Percentiles rank a stretch among this genome's conserved stretches.
Evolutionary conservation across 768 basidiomycete genomes (phyloP).

Genomic region (Rhodotorula diobovata): DNA sequence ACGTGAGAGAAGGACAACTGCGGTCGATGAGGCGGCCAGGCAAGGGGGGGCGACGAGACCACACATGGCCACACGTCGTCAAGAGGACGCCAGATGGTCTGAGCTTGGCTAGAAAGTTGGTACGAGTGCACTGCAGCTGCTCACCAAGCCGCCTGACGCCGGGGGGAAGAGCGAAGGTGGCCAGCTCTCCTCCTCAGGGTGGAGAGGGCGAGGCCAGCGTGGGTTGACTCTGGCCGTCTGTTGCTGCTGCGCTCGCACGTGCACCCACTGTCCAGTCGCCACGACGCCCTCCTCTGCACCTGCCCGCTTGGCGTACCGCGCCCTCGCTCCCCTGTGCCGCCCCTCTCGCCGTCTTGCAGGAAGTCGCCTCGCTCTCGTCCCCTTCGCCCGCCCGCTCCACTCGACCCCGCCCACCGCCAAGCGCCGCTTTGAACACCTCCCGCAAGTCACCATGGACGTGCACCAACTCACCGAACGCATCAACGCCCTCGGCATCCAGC

Average conservation of each 20-base stretch:
- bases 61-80: too few relatives aligned
- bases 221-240: background rate
- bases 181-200: too few relatives aligned
- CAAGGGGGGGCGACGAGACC: too few relatives aligned
- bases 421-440: constrained; percentile 15
- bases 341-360: background rate
- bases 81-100: too few relatives aligned
- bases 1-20: too few relatives aligned
- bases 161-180: too few relatives aligned
- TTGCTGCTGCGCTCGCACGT: too few relatives aligned
- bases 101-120: too few relatives aligned
- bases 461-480: constrained; percentile 19
- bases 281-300: background rate
- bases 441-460: constrained; percentile 27
- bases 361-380: background rate
- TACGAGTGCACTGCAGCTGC: too few relatives aligned
- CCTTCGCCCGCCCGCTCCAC: background rate
- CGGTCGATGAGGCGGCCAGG: too few relatives aligned
- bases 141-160: too few relatives aligned
- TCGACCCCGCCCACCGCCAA: background rate
- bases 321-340: background rate
- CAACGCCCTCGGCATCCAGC: constrained; percentile 10
- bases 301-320: background rate
- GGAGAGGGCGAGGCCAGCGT: background rate
- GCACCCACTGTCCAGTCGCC: background rate